Base-by-base conservation (phyloP, 441 rosid genomes). In the Populus hybrid region DNA sequence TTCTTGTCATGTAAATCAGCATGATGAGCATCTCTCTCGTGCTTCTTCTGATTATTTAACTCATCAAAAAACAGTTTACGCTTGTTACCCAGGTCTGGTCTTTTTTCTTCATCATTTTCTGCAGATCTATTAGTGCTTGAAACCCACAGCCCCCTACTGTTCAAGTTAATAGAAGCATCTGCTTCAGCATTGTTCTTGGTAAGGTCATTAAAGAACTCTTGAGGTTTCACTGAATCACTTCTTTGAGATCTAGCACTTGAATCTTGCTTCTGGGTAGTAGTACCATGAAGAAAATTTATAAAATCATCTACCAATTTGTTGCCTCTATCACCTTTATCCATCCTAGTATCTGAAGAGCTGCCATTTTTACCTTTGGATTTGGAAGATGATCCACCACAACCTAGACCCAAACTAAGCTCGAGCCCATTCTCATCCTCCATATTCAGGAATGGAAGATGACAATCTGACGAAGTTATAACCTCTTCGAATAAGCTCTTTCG, bases 401-500 rank as follows among this genome's bases (percentile, higher is more conserved):
- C 89, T 38, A 95, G 89, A 80, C 97, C 99, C 86, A 95, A 88
- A 84, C 99, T 90, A 72, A 95, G 97, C 87, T 93, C 97, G 64
- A 93, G 96, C 56, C 93, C 98, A 85, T 88, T 93, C 72, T 93
- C 97, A 50, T 93, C 96, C 71, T 92, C 98, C 98, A 94, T 91
- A 53, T 72, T 79, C 71, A 68, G 63, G 72, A 64, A 71, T 14
- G 40, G 28, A 67, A 75, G 72, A 77, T 67, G 28, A 61, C 53
- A 70, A 66, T 7, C 64, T 38, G 67, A 56, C 45, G 69, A 26
- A 81, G 21, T 42, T 38, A 75, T 68, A 56, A 74, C 16, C 53
- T 40, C 68, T 77, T 61, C 42, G 66, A 69, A 71, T 64, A 65
- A 76, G 73, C 33, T 45, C 26, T 33, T 59, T 26, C 20, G 12